phyloP scores from a whole-genome alignment of 805 yeast genomes.

The Lipomyces anomalus region DNA sequence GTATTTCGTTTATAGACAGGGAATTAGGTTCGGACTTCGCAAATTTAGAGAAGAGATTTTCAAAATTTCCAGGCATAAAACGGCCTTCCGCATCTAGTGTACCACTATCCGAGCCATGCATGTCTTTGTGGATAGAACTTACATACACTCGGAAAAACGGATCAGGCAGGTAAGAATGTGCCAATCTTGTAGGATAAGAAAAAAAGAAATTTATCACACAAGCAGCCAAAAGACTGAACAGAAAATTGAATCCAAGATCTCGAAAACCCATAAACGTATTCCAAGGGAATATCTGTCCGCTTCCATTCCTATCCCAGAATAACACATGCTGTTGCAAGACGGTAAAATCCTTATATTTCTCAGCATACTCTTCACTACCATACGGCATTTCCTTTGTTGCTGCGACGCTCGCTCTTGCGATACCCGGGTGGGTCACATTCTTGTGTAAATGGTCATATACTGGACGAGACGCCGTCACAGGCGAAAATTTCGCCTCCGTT shows the following conservation, averaged over 20 bases:
- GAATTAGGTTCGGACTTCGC: background rate
- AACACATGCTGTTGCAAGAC: slow-evolving; percentile 1
- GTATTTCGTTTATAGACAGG: background rate
- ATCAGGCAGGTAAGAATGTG: slow-evolving; percentile 1
- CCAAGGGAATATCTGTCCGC: background rate
- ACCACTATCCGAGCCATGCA: slow-evolving; percentile 2
- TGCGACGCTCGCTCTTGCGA: background rate
- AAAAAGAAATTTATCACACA: background rate
- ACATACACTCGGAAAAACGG: slow-evolving; percentile 1
- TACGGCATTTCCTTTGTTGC: background rate
- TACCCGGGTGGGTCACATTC: background rate
- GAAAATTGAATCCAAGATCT: background rate
- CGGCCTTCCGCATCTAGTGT: slow-evolving; percentile 3
- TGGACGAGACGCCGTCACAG: background rate
- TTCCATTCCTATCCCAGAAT: slow-evolving; percentile 3
- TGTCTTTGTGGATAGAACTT: slow-evolving; percentile 1
- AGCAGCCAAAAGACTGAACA: background rate
- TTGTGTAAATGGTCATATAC: background rate
- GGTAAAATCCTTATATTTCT: slow-evolving; percentile 1
- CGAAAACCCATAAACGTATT: background rate
- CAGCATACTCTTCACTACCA: background rate
- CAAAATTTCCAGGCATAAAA: slow-evolving; percentile 1
- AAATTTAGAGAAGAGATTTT: slow-evolving; percentile 3
- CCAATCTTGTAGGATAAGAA: slow-evolving; percentile 4
- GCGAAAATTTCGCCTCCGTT: background rate